These are phyloP conservation scores for Nothophaeocryptopus gaeumannii DNA, from an alignment of 2,329 filamentous ascomycete species.

Conservation along the genomic window DNA sequence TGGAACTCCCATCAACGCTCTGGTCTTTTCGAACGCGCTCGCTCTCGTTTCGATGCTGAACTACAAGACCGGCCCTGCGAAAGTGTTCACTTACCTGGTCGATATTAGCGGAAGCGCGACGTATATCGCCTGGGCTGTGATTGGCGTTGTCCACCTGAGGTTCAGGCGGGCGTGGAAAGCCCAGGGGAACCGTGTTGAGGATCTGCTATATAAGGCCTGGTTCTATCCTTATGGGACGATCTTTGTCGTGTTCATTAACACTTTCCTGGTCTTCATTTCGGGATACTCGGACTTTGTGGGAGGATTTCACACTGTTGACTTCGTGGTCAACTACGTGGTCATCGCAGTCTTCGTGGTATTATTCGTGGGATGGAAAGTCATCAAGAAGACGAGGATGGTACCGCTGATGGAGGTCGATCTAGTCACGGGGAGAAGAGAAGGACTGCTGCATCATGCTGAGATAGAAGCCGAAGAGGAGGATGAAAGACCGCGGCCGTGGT, in stretches of 20 bases:
- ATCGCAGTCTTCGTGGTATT: constrained; percentile 62
- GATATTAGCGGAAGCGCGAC: constrained; percentile 13
- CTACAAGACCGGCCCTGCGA: constrained; percentile 7
- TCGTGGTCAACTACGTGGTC: constrained; percentile 65
- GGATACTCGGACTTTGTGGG: constrained; percentile 51
- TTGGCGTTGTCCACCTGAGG: constrained; percentile 8
- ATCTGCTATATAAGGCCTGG: constrained; percentile 52
- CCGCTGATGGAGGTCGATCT: constrained; percentile 43
- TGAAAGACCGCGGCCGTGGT: not conserved
- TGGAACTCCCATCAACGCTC: constrained; percentile 11
- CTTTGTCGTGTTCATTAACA: constrained; percentile 66
- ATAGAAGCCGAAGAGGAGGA: not conserved
- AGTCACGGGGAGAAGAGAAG: constrained; percentile 6
- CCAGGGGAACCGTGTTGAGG: constrained; percentile 10
- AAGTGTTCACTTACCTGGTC: constrained; percentile 13
- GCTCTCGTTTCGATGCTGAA: constrained; percentile 14
- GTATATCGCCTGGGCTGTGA: constrained; percentile 16
- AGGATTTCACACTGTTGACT: constrained; percentile 39
- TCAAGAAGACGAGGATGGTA: constrained; percentile 39
- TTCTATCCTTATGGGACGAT: constrained; percentile 63
- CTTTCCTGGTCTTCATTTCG: constrained; percentile 65
- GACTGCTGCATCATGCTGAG: not conserved
- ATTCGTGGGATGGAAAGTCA: constrained; percentile 59
- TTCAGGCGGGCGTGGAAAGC: constrained; percentile 13
- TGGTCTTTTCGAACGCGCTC: constrained; percentile 8